Evolutionary conservation across 352 stramenopile genomes (phyloP).

Genomic region (Globisporangium ultimum): DNA sequence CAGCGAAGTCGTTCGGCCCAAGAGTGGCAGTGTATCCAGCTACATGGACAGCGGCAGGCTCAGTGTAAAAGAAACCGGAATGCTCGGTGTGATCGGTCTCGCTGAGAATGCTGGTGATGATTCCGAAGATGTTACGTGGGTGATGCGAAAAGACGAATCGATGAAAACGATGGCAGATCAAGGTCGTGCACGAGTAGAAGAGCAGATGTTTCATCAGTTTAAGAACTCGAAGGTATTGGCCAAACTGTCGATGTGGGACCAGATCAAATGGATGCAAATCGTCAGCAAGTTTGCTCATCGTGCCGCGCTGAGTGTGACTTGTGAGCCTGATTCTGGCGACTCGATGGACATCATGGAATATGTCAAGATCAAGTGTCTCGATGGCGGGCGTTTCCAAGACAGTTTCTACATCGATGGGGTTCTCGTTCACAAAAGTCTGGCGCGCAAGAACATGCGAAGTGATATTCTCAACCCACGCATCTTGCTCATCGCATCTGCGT

Average conservation of each 20-base stretch:
- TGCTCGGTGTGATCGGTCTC: conserved; percentile 58
- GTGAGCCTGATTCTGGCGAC: conserved; percentile 67
- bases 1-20: conserved; percentile 7
- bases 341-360: conserved; percentile 86
- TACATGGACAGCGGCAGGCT: conserved; percentile 28
- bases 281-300: conserved; percentile 68
- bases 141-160: conserved; percentile 36
- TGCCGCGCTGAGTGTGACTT: conserved; percentile 62
- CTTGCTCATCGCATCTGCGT: conserved; percentile 73
- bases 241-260: conserved; percentile 62
- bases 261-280: conserved; percentile 82
- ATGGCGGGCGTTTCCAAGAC: conserved; percentile 69
- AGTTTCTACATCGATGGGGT: conserved; percentile 88
- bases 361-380: conserved; percentile 76
- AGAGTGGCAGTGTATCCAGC: conserved; percentile 14
- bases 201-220: conserved; percentile 69
- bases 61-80: conserved; percentile 41
- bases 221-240: conserved; percentile 48
- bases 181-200: conserved; percentile 59
- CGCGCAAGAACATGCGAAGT: conserved; percentile 80
- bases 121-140: conserved; percentile 36
- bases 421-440: conserved; percentile 84
- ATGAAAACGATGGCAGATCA: conserved; percentile 62
- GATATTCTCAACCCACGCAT: conserved; percentile 78
- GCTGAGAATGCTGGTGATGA: conserved; percentile 63